Evolutionary conservation across 2,329 filamentous ascomycete species (phyloP), one percentile per base, ranked within the genome.

Genomic region (Verticillium isaacii): DNA sequence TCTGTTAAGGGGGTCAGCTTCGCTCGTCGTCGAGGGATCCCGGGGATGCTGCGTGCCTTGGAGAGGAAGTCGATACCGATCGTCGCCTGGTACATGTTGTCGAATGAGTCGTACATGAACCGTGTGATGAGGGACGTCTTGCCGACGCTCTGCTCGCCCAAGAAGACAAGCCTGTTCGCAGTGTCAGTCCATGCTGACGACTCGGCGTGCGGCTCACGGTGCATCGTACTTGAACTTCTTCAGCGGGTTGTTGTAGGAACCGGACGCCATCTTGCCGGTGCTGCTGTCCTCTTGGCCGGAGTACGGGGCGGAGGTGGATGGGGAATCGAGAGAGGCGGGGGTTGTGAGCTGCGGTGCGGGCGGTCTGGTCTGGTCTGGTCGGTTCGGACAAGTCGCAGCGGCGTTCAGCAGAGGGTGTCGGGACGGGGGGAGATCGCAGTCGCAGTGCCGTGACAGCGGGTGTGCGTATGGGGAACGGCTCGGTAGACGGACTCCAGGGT

Each of bases 101-200:
- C 95, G 83, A 99, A 99, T 57, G 95, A 98, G 79, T 99, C 95
- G 84, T 99, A 99, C 95, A 99, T 99, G 84, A 99, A 99, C 67
- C 95, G 89, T 68, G 95, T 99, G 76, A 99, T 99, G 71, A 99
- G 82, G 65, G 95, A 99, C 36, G 95, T 99, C 82, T 99, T 99
- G 75, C 95, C 95, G 71, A 99, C 95, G 78, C 94, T 98, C 80
- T 99, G 95, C 81, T 99, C 95, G 74, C 95, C 95, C 66, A 99
- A 82, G 78, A 99, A 99, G 69, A 99, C 95, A 78, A 99, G 82
- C 82, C 93, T 97, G 70, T 62, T 29, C 29, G 32, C 23, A 32
- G 39, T 23, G 60, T 75, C 68, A 75, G 69, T 60, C 50, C 52
- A 36, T 61, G 56, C 68, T 32, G 25, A 37, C 32, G 3, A 59